phyloP scores from a whole-genome alignment of 2,329 filamentous ascomycete species.

The Sclerotinia sclerotiorum region DNA sequence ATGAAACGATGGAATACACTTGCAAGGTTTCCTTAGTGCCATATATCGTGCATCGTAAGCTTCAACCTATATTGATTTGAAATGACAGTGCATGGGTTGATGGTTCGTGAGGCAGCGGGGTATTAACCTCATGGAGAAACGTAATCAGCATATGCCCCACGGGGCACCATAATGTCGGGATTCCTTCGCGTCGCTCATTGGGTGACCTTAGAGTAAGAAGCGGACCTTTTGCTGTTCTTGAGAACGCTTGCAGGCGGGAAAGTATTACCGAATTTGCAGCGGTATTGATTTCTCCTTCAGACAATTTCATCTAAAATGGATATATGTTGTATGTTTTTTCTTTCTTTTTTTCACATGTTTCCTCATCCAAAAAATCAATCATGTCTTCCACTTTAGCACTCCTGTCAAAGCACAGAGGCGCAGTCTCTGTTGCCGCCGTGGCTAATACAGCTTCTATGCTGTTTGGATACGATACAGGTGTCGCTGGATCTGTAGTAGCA shows the following conservation, averaged over 20 bases:
- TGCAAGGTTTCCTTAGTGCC: constrained; percentile 2
- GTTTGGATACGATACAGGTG: constrained; percentile 35
- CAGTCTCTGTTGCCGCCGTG: constrained; percentile 27
- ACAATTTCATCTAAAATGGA: background rate
- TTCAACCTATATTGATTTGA: background rate
- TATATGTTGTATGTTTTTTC: background rate
- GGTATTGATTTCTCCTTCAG: background rate
- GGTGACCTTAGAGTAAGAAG: background rate
- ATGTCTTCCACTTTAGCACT: constrained; percentile 18
- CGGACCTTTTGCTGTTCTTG: background rate
- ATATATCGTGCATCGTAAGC: constrained; percentile 15
- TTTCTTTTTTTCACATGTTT: background rate
- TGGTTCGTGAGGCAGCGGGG: constrained; percentile 13
- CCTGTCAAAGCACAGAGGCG: constrained; percentile 27
- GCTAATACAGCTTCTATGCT: constrained; percentile 32
- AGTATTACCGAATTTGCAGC: background rate
- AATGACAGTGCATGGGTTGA: background rate
- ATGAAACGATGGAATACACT: background rate
- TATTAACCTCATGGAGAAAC: constrained; percentile 1
- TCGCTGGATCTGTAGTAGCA: constrained; percentile 31
- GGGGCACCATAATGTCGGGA: background rate
- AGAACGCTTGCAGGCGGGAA: background rate
- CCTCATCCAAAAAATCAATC: constrained; percentile 9
- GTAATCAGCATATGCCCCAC: background rate
- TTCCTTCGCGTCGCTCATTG: constrained; percentile 9